Percentiles rank a stretch among this genome's conserved stretches.
Evolutionary conservation across 768 basidiomycete genomes (phyloP).

Genomic region (Artomyces pyxidatus): DNA sequence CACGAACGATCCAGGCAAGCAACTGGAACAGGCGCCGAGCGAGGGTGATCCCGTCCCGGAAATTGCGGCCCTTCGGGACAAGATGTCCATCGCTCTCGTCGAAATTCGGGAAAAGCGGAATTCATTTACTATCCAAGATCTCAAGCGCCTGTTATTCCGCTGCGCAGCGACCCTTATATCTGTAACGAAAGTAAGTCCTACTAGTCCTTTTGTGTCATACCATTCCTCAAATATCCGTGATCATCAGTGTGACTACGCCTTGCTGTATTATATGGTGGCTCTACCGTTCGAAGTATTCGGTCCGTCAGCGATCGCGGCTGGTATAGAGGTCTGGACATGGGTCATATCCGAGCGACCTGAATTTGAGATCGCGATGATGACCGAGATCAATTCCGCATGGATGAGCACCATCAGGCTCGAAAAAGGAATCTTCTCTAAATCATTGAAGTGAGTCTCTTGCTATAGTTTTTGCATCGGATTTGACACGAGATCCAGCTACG

Average conservation of each 20-base stretch:
- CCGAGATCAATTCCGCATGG: slow-evolving; percentile 86
- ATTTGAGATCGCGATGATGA: slow-evolving; percentile 76
- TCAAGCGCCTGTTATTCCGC: slow-evolving; percentile 80
- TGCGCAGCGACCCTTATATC: slow-evolving; percentile 79
- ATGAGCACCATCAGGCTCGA: slow-evolving; percentile 66
- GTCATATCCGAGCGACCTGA: slow-evolving; percentile 79
- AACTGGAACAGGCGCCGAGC: slow-evolving; percentile 55
- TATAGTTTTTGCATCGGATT: background rate
- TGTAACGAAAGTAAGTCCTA: slow-evolving; percentile 40
- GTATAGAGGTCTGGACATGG: slow-evolving; percentile 96
- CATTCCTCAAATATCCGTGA: background rate
- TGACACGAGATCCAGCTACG: too few species aligned
- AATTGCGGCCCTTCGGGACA: slow-evolving; percentile 55
- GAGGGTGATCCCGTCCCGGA: slow-evolving; percentile 51
- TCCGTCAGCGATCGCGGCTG: slow-evolving; percentile 76
- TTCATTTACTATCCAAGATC: slow-evolving; percentile 68
- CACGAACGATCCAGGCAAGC: slow-evolving; percentile 33
- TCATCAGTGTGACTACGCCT: slow-evolving; percentile 69
- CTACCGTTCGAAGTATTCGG: slow-evolving; percentile 88
- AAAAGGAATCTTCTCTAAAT: slow-evolving; percentile 76
- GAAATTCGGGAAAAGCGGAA: slow-evolving; percentile 68
- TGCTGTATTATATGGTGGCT: slow-evolving; percentile 80
- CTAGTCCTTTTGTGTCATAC: background rate
- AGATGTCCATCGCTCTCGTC: slow-evolving; percentile 56
- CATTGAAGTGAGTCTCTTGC: slow-evolving; percentile 59